These are phyloP conservation scores for Alternaria solani DNA, from an alignment of 2,329 filamentous ascomycete species.

Conservation along the genomic window DNA sequence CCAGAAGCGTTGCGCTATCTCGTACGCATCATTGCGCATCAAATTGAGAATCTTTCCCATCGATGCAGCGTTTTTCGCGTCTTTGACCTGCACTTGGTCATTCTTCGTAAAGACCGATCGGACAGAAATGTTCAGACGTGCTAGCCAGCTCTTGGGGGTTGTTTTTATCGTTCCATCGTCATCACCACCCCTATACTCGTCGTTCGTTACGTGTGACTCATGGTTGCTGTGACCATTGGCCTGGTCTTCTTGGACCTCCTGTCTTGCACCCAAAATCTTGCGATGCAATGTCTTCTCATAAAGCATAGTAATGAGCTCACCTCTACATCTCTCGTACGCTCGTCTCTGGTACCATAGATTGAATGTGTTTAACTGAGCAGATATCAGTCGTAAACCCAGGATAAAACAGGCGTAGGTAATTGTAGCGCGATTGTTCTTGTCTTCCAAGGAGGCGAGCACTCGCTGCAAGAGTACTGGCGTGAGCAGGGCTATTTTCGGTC, in stretches of 20 bases:
- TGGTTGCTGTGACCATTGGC: constrained; percentile 28
- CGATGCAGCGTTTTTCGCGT: constrained; percentile 69
- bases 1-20: constrained; percentile 86
- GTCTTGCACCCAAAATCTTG: constrained; percentile 58
- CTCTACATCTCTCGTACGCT: constrained; percentile 82
- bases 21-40: constrained; percentile 82
- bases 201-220: constrained; percentile 19
- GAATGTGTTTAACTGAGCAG: constrained; percentile 72
- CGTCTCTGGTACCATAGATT: constrained; percentile 84
- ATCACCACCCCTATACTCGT: constrained; percentile 22
- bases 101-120: constrained; percentile 30
- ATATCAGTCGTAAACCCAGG: constrained; percentile 67
- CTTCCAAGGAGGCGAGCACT: constrained; percentile 72
- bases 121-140: constrained; percentile 17
- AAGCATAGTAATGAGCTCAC: constrained; percentile 85
- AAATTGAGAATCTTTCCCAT: constrained; percentile 92
- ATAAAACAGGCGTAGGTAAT: constrained; percentile 71
- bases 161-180: constrained; percentile 12
- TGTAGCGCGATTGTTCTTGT: constrained; percentile 62
- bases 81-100: constrained; percentile 34
- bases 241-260: constrained; percentile 40
- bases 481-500: constrained; percentile 46
- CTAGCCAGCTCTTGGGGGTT: constrained; percentile 12
- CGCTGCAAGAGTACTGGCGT: constrained; percentile 76
- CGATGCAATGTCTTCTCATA: constrained; percentile 78